A percentile compares a stretch with the other conserved stretches of the same genome.
Conservation (phyloP, 2,329 filamentous ascomycete genomes). For the Clonostachys sp. region DNA sequence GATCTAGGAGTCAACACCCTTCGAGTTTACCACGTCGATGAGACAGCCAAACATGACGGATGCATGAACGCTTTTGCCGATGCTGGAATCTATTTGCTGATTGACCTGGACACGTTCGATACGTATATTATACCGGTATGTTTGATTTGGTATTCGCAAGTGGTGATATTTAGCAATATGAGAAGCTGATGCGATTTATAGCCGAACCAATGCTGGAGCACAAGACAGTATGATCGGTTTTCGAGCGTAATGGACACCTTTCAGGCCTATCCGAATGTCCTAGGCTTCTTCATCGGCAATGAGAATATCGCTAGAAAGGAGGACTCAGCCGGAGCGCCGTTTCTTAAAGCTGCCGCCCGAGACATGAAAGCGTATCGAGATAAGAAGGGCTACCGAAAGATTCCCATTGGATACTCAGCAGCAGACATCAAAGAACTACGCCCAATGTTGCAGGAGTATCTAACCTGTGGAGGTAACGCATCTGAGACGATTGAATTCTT, state of each 20-base stretch:
- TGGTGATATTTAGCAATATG: no score
- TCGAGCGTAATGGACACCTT: conserved; percentile 73
- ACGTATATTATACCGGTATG: conserved; percentile 63
- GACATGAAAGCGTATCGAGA: conserved; percentile 82
- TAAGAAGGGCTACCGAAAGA: conserved; percentile 69
- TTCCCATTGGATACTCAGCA: conserved; percentile 83
- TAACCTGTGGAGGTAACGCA: conserved; percentile 70
- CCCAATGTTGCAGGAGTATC: conserved; percentile 62
- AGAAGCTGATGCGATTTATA: conserved; percentile 19
- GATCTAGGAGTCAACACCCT: conserved; percentile 78
- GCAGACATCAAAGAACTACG: conserved; percentile 72
- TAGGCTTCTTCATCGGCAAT: conserved; percentile 85
- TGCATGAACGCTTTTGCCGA: conserved; percentile 81
- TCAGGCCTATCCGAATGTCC: conserved; percentile 71
- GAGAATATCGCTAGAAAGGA: conserved; percentile 68
- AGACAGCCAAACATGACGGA: conserved; percentile 62
- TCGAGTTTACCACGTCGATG: conserved; percentile 83
- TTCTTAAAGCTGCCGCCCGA: conserved; percentile 74
- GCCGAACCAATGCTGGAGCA: conserved; percentile 65
- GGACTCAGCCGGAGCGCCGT: conserved; percentile 66
- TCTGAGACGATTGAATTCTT: conserved; percentile 78
- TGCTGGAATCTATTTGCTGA: conserved; percentile 77
- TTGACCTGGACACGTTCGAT: conserved; percentile 75
- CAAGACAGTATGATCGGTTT: conserved; percentile 65
- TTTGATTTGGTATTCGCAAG: conserved; percentile 2